phyloP scores from a whole-genome alignment of 2,329 filamentous ascomycete species.

The Venturia oleaginea region DNA sequence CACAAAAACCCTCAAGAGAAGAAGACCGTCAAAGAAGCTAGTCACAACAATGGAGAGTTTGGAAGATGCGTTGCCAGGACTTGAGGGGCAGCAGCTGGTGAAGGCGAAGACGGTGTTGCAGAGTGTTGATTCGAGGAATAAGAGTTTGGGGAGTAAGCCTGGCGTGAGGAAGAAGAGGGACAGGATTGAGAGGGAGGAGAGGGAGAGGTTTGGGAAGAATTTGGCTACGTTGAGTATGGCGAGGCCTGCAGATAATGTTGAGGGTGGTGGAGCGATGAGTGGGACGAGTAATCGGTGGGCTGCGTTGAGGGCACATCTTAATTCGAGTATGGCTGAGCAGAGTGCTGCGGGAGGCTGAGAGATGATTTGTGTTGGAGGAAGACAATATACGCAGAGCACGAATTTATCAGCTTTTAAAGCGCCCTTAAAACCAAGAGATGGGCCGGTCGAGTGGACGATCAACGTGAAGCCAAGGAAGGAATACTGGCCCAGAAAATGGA shows the following conservation, averaged over 20 bases:
- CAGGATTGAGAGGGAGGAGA: constrained; percentile 65
- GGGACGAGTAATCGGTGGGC: constrained; percentile 56
- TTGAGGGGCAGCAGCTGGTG: constrained; percentile 40
- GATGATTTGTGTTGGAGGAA: background rate
- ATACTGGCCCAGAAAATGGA: background rate
- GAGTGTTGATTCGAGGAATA: constrained; percentile 50
- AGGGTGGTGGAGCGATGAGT: constrained; percentile 11
- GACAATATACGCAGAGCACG: background rate
- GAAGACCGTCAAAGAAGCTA: constrained; percentile 68
- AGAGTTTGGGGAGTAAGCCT: constrained; percentile 63
- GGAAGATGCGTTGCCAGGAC: constrained; percentile 68
- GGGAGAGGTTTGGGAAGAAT: constrained; percentile 74
- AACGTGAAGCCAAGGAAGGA: background rate
- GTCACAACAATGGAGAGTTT: constrained; percentile 65
- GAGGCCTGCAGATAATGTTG: background rate
- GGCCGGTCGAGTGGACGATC: background rate
- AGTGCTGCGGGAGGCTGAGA: background rate
- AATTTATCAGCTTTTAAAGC: background rate
- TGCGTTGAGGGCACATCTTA: constrained; percentile 73
- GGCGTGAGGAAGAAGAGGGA: constrained; percentile 80
- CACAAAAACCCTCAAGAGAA: constrained; percentile 50
- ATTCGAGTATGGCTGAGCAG: constrained; percentile 64
- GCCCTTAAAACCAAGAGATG: background rate
- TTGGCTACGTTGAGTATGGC: constrained; percentile 45
- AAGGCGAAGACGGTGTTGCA: constrained; percentile 23